A percentile compares a stretch with the other conserved stretches of the same genome.
phyloP scores from a whole-genome alignment of 768 basidiomycete species.

The Nevesoporus exiguus region DNA sequence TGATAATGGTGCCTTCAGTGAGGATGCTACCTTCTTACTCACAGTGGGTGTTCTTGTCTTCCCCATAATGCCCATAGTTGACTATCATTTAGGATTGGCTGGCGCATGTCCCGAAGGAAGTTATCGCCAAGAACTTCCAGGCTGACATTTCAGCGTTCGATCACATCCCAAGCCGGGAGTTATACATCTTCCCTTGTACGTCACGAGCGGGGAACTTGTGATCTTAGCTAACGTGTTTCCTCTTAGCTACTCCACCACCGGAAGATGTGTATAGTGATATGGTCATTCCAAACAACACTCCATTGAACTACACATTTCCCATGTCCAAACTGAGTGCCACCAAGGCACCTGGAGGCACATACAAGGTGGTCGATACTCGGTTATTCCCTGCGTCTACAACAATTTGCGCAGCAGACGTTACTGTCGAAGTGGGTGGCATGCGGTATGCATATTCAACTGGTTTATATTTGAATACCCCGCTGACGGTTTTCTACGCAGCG shows the following conservation, averaged over 20 bases:
- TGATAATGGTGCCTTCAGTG: conserved; percentile 45
- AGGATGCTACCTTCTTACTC: conserved; percentile 55
- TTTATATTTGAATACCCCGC: neutral
- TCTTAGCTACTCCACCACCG: conserved; percentile 40
- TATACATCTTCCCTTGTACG: conserved; percentile 54
- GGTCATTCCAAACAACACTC: conserved; percentile 48
- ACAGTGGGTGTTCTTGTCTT: conserved; percentile 13
- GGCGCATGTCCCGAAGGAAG: conserved; percentile 55
- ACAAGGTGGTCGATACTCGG: conserved; percentile 57
- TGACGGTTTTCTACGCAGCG: conserved; percentile 25
- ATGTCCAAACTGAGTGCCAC: conserved; percentile 46
- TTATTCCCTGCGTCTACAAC: conserved; percentile 52
- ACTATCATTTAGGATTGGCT: conserved; percentile 55
- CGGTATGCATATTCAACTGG: conserved; percentile 34
- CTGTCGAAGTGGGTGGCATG: conserved; percentile 58
- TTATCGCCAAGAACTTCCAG: conserved; percentile 65
- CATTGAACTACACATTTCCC: conserved; percentile 52
- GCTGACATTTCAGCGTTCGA: conserved; percentile 45
- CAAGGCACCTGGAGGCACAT: conserved; percentile 49
- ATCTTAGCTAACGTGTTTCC: neutral
- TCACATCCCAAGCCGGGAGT: conserved; percentile 48
- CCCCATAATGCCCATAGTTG: neutral
- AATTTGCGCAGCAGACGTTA: conserved; percentile 55
- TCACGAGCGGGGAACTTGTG: neutral
- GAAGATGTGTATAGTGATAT: conserved; percentile 40